phyloP scores from a whole-genome alignment of 306 rosid genomes.

The Pyrus bretschneideri region DNA sequence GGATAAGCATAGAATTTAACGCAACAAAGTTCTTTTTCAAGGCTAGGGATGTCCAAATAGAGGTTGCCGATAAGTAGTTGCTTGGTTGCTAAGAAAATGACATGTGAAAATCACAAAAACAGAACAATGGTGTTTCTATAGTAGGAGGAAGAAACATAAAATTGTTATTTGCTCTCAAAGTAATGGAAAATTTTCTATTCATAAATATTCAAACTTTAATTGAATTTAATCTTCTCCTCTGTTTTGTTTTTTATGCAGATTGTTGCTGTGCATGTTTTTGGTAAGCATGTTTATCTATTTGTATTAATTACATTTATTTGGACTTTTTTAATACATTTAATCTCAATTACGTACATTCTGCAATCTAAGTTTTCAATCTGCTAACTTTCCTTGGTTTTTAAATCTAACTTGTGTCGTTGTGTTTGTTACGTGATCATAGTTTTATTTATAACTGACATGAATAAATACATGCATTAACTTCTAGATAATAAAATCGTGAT shows the following conservation, averaged over 20 bases:
- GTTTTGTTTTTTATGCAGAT: slow-evolving; percentile 30
- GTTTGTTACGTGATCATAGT: slow-evolving; percentile 24
- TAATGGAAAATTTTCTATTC: too few species aligned
- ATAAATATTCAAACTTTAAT: neutral
- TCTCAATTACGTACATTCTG: neutral
- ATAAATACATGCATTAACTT: neutral
- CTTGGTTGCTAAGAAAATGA: neutral
- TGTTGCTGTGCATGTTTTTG: slow-evolving; percentile 56
- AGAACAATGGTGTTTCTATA: too few species aligned
- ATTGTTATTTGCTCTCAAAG: too few species aligned
- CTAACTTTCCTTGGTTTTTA: neutral
- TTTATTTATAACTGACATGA: slow-evolving; percentile 50
- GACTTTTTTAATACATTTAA: neutral
- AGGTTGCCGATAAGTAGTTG: neutral
- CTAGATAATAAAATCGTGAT: neutral
- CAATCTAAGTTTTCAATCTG: neutral
- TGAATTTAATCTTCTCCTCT: neutral
- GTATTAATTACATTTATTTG: neutral
- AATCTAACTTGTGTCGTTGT: neutral
- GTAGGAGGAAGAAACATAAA: too few species aligned
- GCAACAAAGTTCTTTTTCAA: neutral
- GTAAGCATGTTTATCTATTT: slow-evolving; percentile 22
- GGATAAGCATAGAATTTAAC: neutral
- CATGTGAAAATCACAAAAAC: neutral
- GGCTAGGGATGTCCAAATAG: neutral